Evolutionary conservation across 2,329 filamentous ascomycete genomes (phyloP).

Genomic region (Myotisia sp.): DNA sequence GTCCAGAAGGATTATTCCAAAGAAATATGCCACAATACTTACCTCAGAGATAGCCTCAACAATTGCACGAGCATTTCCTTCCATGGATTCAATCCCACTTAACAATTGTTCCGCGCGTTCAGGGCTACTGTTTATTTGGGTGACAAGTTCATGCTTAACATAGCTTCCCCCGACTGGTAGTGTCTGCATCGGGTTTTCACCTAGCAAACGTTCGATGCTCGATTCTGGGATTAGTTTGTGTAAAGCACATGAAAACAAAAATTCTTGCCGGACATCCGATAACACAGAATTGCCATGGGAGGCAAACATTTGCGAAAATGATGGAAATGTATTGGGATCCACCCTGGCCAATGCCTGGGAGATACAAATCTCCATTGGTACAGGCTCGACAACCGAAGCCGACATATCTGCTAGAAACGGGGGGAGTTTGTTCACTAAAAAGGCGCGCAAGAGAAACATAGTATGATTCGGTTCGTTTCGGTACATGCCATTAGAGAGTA

Average conservation of each 20-base stretch:
- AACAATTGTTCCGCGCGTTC: conserved; percentile 64
- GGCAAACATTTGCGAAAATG: conserved; percentile 50
- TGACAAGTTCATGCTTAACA: conserved; percentile 61
- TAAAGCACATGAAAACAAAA: conserved; percentile 78
- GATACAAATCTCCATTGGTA: conserved; percentile 50
- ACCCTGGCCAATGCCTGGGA: conserved; percentile 50
- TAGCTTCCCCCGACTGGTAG: conserved; percentile 61
- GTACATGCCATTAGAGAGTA: conserved; percentile 75
- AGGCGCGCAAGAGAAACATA: conserved; percentile 66
- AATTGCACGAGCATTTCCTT: conserved; percentile 80
- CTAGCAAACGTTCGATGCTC: conserved; percentile 65
- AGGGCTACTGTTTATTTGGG: conserved; percentile 61
- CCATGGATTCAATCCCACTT: conserved; percentile 72
- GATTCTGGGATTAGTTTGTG: conserved; percentile 69
- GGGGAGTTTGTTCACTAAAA: conserved; percentile 62
- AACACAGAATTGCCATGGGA: conserved; percentile 45
- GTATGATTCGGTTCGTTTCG: conserved; percentile 46
- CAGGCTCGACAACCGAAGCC: conserved; percentile 42
- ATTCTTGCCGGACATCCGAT: conserved; percentile 60
- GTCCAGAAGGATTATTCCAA: conserved; percentile 1
- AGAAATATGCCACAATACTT: conserved; percentile 14
- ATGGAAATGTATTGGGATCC: conserved; percentile 49
- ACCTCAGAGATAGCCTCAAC: conserved; percentile 63
- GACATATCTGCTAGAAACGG: conserved; percentile 45
- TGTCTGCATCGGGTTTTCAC: conserved; percentile 69